Evolutionary conservation across 1,284 basidiomycete species (phyloP).

Genomic region (Schizophyllum commune): DNA sequence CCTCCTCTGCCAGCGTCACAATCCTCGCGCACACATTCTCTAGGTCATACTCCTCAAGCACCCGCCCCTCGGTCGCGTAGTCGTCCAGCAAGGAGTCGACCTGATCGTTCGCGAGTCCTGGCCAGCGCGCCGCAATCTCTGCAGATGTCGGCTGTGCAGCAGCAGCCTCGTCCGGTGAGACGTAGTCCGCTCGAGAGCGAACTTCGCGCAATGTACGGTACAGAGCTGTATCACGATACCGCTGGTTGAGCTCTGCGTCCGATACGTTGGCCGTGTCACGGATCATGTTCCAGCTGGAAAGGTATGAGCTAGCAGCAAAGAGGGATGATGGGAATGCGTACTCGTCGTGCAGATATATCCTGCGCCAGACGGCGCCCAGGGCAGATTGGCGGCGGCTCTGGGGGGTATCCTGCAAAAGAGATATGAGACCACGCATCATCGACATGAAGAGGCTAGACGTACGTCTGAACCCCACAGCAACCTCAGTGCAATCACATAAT

Average conservation of each 20-base stretch:
- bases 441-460: slow-evolving; percentile 11
- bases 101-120: slow-evolving; percentile 57
- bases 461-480: slow-evolving; percentile 52
- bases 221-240: slow-evolving; percentile 63
- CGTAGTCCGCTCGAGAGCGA: slow-evolving; percentile 38
- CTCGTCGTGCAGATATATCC: slow-evolving; percentile 86
- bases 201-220: slow-evolving; percentile 51
- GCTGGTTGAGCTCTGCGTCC: slow-evolving; percentile 61
- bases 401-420: slow-evolving; percentile 47
- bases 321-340: slow-evolving; percentile 30
- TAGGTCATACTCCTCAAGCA: slow-evolving; percentile 46
- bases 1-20: slow-evolving; percentile 47
- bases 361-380: slow-evolving; percentile 74
- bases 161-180: slow-evolving; percentile 46
- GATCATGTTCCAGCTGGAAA: slow-evolving; percentile 61
- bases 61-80: slow-evolving; percentile 51
- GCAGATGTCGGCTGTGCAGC: slow-evolving; percentile 38
- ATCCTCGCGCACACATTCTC: slow-evolving; percentile 54
- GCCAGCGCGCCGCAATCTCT: slow-evolving; percentile 62
- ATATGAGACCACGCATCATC: background rate
- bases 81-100: slow-evolving; percentile 49
- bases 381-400: slow-evolving; percentile 62
- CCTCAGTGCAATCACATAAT: slow-evolving; percentile 60
- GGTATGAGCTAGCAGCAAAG: slow-evolving; percentile 1
- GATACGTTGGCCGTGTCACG: slow-evolving; percentile 60